A percentile compares a stretch with the other conserved stretches of the same genome.
phyloP scores from a whole-genome alignment of 2,329 filamentous ascomycete species.

The Cladorrhinum sp. region DNA sequence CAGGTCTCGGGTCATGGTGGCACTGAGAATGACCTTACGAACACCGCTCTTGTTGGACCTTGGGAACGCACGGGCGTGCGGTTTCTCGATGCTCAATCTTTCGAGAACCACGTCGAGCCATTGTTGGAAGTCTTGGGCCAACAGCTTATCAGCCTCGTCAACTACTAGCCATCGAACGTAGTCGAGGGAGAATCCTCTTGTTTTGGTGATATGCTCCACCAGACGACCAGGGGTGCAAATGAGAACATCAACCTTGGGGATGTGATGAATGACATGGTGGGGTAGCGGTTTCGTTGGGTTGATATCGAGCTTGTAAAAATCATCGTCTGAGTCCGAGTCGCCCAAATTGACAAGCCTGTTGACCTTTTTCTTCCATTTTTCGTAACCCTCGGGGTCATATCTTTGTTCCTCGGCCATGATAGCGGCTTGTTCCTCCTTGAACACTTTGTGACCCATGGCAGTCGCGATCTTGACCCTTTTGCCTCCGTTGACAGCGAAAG shows the following conservation, averaged over 20 bases:
- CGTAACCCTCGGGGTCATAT: constrained; percentile 64
- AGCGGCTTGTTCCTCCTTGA: constrained; percentile 60
- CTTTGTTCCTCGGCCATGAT: constrained; percentile 46
- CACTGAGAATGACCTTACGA: constrained; percentile 82
- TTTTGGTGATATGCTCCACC: constrained; percentile 85
- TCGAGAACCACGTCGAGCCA: constrained; percentile 76
- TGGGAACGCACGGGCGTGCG: constrained; percentile 51
- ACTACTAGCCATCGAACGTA: constrained; percentile 84
- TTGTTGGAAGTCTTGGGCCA: constrained; percentile 89
- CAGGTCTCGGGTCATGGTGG: constrained; percentile 86
- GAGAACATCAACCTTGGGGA: constrained; percentile 78
- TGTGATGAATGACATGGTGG: constrained; percentile 62
- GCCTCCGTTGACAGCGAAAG: constrained; percentile 51
- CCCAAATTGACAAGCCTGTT: constrained; percentile 44
- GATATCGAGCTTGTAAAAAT: constrained; percentile 31
- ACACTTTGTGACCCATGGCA: constrained; percentile 74
- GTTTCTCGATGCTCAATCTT: constrained; percentile 47
- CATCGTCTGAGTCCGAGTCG: constrained; percentile 43
- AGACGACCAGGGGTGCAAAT: constrained; percentile 89
- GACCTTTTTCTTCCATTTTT: constrained; percentile 32
- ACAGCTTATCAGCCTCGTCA: constrained; percentile 88
- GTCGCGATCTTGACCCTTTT: constrained; percentile 76
- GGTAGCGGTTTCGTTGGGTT: constrained; percentile 43
- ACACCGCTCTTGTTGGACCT: constrained; percentile 54
- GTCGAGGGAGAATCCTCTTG: constrained; percentile 74